A percentile compares a stretch with the other conserved stretches of the same genome.
phyloP scores from a whole-genome alignment of 2,329 filamentous ascomycete species.

The Colletotrichum noveboracense region DNA sequence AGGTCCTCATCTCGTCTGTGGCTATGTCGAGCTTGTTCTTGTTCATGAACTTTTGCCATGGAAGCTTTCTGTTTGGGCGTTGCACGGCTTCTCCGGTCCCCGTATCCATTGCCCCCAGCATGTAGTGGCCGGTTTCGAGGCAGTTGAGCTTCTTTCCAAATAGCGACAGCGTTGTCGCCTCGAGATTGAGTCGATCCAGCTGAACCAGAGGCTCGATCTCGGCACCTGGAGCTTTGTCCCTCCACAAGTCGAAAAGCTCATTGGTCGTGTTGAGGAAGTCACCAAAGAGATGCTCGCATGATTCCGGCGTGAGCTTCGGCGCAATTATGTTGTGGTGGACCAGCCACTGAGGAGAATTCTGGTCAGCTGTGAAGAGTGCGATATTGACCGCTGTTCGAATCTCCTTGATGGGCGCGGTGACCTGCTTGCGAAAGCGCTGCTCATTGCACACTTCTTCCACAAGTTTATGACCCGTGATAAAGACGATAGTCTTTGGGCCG shows the following conservation, averaged over 20 bases:
- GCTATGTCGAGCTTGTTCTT: no score
- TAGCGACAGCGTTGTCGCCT: conserved; percentile 53
- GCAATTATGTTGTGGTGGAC: conserved; percentile 58
- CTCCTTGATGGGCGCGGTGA: conserved; percentile 57
- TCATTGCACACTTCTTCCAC: conserved; percentile 54
- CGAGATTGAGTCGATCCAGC: conserved; percentile 59
- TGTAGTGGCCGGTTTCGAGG: no score
- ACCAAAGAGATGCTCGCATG: conserved; percentile 37
- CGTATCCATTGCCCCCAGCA: no score
- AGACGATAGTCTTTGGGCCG: conserved; percentile 39
- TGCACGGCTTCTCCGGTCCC: conserved; percentile 56
- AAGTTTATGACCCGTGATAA: conserved; percentile 44
- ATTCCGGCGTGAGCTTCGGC: conserved; percentile 42
- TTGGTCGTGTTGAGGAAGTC: conserved; percentile 54
- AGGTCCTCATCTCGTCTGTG: conserved; percentile 50
- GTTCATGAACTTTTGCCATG: conserved; percentile 27
- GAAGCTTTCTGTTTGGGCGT: conserved; percentile 55
- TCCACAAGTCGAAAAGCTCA: conserved; percentile 58
- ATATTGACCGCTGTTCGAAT: conserved; percentile 56
- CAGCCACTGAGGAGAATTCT: conserved; percentile 54
- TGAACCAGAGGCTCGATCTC: conserved; percentile 51
- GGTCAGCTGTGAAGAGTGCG: conserved; percentile 57
- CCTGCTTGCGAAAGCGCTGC: conserved; percentile 58
- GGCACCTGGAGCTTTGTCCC: conserved; percentile 37
- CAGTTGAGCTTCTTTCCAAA: conserved; percentile 51